phyloP scores from a whole-genome alignment of 75 land plant species.

The Adiantum capillusveneris region DNA sequence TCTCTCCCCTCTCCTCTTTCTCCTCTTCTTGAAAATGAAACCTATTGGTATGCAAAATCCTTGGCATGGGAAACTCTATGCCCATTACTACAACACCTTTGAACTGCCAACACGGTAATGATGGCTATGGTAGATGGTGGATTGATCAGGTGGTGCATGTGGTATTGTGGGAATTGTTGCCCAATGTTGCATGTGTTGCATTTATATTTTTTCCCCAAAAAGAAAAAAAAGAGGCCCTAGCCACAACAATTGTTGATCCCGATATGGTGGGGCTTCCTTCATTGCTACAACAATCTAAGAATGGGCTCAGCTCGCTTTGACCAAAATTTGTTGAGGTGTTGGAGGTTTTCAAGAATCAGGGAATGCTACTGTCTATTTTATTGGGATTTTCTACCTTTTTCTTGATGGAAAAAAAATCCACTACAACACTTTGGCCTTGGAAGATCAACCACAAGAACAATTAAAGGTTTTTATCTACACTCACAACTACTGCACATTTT shows the following conservation, averaged over 20 bases:
- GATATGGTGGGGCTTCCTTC: no score
- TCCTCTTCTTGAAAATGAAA: no score
- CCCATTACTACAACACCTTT: no score
- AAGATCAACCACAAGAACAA: no score
- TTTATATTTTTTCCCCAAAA: background rate
- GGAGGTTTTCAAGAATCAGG: slow-evolving; percentile 67
- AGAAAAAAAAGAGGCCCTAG: slow-evolving; percentile 8
- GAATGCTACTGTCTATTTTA: slow-evolving; percentile 59
- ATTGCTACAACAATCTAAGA: slow-evolving; percentile 4
- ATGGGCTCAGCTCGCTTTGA: slow-evolving; percentile 12
- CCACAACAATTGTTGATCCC: background rate
- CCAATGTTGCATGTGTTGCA: slow-evolving; percentile 2
- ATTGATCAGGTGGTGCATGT: background rate
- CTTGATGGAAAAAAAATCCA: slow-evolving; percentile 95
- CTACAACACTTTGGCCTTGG: slow-evolving; percentile 99
- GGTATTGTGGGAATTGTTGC: slow-evolving; percentile 1
- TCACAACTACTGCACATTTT: no score
- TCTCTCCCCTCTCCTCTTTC: no score
- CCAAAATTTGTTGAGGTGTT: slow-evolving; percentile 54
- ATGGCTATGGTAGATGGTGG: no score
- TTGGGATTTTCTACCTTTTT: slow-evolving; percentile 88
- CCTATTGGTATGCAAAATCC: no score
- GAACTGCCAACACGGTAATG: no score
- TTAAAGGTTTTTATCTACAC: no score
- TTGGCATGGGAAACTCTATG: no score